phyloP scores from a whole-genome alignment of 495 filamentous ascomycete species.

The Chaetomium cochliodes region DNA sequence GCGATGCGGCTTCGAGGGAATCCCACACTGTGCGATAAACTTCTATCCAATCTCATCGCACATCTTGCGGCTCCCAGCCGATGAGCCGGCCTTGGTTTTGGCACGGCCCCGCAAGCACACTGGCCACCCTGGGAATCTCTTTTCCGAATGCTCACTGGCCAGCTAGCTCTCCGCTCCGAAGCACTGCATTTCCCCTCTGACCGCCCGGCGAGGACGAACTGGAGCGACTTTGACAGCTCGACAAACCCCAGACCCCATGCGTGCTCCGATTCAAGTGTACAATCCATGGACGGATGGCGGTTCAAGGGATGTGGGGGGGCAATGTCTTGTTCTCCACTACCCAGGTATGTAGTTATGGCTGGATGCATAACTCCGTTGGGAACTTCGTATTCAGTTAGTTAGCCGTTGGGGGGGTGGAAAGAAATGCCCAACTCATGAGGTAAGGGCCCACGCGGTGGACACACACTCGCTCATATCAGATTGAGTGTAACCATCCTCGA shows the following conservation, averaged over 20 bases:
- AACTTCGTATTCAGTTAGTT: too few relatives aligned
- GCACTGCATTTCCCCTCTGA: not conserved
- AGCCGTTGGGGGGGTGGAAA: not conserved
- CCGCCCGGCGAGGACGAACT: slow-evolving; percentile 1
- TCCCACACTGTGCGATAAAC: slow-evolving; percentile 7
- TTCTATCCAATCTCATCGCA: slow-evolving; percentile 1
- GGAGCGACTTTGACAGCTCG: slow-evolving; percentile 7
- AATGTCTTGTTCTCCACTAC: not conserved
- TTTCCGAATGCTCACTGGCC: slow-evolving; percentile 9
- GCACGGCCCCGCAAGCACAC: not conserved
- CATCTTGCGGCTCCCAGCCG: slow-evolving; percentile 8
- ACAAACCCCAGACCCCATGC: not conserved
- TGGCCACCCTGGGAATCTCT: not conserved
- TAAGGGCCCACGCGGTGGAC: not conserved
- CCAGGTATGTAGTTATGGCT: too few relatives aligned
- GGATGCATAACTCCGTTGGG: too few relatives aligned
- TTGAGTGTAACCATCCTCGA: not conserved
- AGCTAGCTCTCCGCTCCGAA: not conserved
- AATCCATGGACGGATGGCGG: not conserved
- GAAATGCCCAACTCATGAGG: not conserved
- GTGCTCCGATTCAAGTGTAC: too few relatives aligned
- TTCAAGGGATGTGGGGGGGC: not conserved
- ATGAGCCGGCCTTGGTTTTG: slow-evolving; percentile 6
- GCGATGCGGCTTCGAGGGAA: not conserved
- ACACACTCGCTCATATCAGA: not conserved